Evolutionary conservation across 1,284 basidiomycete species (phyloP), one percentile per base, ranked within the genome.

Genomic region (Pseudozyma pruni): DNA sequence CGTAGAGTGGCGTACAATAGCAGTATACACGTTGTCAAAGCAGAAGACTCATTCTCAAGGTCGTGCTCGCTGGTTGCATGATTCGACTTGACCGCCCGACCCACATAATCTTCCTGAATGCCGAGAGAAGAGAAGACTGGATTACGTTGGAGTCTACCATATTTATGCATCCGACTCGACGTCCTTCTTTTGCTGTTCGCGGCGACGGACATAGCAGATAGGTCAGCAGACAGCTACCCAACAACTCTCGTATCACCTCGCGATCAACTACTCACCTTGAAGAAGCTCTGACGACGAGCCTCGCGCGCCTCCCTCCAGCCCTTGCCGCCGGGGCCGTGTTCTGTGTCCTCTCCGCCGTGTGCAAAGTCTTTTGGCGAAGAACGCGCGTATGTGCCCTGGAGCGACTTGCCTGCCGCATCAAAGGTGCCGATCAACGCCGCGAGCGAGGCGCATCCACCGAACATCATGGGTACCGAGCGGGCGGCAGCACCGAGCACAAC

Each of bases 401-500:
- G 51, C 37, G 71, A 68, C 47, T 48, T 86, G 57, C 93, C 92
- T 47, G 90, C 88, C 72, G 90, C 92, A 76, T 94, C 90, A 81
- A 91, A 93, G 37, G 89, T 88, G 39, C 92, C 94, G 79, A 94
- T 88, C 13, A 90, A 86, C 8, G 89, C 89, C 53, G 90, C 93
- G 56, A 95, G 85, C 52, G 91, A 86, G 7, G 87, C 89, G 81
- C 93, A 95, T 33, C 90, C 89, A 41, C 89, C 92, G 35, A 93
- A 78, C 46, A 92, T 93, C 79, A 90, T 85, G 13, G 94, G 94
- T 67, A 96, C 78, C 22, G 93, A 96, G 70, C 91, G 81, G 92
- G 92, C 86, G 85, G 89, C 87, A 62, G 94, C 85, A 61, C 94
- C 94, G 39, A 91, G 91, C 66, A 96, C 85, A 83, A 96, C 91